Evolutionary conservation across 495 filamentous ascomycete species (phyloP).

Genomic region (Talaromyces nanjingensis): DNA sequence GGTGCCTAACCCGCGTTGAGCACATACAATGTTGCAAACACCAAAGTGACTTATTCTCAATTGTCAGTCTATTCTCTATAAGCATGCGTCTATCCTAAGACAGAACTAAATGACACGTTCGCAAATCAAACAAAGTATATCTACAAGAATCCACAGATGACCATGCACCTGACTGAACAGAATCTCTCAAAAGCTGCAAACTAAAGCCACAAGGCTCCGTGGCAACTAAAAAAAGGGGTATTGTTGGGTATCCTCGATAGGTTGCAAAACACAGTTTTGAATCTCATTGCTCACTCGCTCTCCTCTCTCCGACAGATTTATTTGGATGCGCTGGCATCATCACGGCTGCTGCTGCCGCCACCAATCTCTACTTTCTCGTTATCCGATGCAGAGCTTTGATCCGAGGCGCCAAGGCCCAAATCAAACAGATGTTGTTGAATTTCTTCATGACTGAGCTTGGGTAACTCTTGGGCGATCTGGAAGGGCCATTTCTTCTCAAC

Average conservation of each 20-base stretch:
- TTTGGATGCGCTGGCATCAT: not conserved
- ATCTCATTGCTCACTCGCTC: not conserved
- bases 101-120: not conserved
- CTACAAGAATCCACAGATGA: not conserved
- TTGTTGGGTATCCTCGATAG: not conserved
- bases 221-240: not conserved
- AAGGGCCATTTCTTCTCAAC: constrained; percentile 32
- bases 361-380: constrained; percentile 26
- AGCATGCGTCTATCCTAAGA: not conserved
- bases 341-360: not conserved
- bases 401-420: constrained; percentile 20
- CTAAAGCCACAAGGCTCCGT: not conserved
- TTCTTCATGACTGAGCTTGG: constrained; percentile 30
- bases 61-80: not conserved
- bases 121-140: not conserved
- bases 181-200: not conserved
- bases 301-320: not conserved
- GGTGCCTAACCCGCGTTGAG: not conserved
- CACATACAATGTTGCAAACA: not conserved
- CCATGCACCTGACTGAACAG: not conserved
- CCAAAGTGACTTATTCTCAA: not conserved
- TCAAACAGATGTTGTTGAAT: constrained; percentile 25
- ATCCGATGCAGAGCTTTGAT: constrained; percentile 13
- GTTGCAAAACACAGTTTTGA: not conserved
- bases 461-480: constrained; percentile 25